phyloP scores from a whole-genome alignment of 495 filamentous ascomycete genomes.

The Lichenothelia convexa region DNA sequence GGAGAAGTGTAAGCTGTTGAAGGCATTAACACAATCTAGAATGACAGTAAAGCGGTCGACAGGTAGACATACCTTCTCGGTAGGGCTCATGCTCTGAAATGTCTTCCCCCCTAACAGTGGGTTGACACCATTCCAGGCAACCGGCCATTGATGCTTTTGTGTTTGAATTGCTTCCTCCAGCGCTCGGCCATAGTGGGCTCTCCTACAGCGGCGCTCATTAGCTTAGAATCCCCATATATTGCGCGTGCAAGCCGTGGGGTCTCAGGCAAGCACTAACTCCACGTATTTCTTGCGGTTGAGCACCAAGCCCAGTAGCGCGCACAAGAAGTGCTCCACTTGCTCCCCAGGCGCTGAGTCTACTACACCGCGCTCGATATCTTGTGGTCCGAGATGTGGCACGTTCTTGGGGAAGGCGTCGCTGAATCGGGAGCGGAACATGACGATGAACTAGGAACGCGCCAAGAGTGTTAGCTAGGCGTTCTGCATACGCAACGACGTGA shows the following conservation, averaged over 20 bases:
- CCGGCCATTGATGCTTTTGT: slow-evolving; percentile 78
- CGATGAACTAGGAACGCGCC: slow-evolving; percentile 56
- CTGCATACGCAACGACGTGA: slow-evolving; percentile 1
- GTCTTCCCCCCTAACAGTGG: slow-evolving; percentile 60
- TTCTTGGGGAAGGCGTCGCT: slow-evolving; percentile 74
- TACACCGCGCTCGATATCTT: slow-evolving; percentile 82
- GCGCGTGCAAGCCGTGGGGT: neutral
- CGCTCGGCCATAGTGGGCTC: slow-evolving; percentile 77
- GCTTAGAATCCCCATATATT: slow-evolving; percentile 1
- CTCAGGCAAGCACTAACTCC: slow-evolving; percentile 49
- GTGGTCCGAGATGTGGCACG: slow-evolving; percentile 72
- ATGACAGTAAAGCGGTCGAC: neutral
- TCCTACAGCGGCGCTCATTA: slow-evolving; percentile 25
- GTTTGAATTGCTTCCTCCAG: slow-evolving; percentile 81
- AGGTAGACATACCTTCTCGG: slow-evolving; percentile 54
- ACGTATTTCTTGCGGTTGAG: slow-evolving; percentile 96
- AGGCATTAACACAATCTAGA: slow-evolving; percentile 3
- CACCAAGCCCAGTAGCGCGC: slow-evolving; percentile 69
- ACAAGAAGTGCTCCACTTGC: slow-evolving; percentile 71
- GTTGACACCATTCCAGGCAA: slow-evolving; percentile 68
- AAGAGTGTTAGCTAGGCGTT: neutral
- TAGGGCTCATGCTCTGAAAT: slow-evolving; percentile 62
- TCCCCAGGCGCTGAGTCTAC: slow-evolving; percentile 60
- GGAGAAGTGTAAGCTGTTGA: slow-evolving; percentile 55
- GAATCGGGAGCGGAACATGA: slow-evolving; percentile 93